Conservation (phyloP, 768 basidiomycete species). For the Cyclocybe aegerita region DNA sequence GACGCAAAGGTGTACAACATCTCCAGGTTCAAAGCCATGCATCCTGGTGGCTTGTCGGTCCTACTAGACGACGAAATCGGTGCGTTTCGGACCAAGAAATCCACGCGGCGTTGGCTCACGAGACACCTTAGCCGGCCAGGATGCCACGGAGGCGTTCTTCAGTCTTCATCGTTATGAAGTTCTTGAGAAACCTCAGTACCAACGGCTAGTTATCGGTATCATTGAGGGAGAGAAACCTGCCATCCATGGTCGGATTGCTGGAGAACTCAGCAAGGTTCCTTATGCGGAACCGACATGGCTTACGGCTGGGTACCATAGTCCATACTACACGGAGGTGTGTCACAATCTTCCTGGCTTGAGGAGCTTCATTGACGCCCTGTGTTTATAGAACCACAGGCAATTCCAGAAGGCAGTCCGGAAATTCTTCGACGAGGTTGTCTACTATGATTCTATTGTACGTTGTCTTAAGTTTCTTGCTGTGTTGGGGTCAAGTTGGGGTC, state of each 20-base stretch:
- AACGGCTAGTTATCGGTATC: slow-evolving; percentile 70
- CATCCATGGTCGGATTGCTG: slow-evolving; percentile 49
- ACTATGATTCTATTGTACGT: slow-evolving; percentile 42
- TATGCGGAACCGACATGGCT: slow-evolving; percentile 92
- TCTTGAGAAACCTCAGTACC: slow-evolving; percentile 70
- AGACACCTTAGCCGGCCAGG: slow-evolving; percentile 63
- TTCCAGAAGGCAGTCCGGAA: slow-evolving; percentile 64
- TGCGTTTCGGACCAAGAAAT: slow-evolving; percentile 24
- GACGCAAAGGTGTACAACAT: slow-evolving; percentile 85
- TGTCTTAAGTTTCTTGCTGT: too few relatives aligned
- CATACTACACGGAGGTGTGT: slow-evolving; percentile 69
- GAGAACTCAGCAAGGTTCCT: slow-evolving; percentile 72
- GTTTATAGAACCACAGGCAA: slow-evolving; percentile 48
- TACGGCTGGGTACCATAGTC: slow-evolving; percentile 63
- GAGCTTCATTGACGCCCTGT: slow-evolving; percentile 47
- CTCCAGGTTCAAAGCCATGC: slow-evolving; percentile 72
- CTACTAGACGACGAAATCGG: slow-evolving; percentile 74
- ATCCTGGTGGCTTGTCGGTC: slow-evolving; percentile 80
- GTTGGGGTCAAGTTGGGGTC: too few relatives aligned
- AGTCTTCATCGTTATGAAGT: slow-evolving; percentile 87
- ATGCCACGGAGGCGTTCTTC: slow-evolving; percentile 87
- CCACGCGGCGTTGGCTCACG: too few relatives aligned
- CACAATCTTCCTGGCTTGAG: not conserved
- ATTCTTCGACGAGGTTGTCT: slow-evolving; percentile 71
- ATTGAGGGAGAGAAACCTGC: slow-evolving; percentile 61